Evolutionary conservation across 441 rosid genomes (phyloP).

Genomic region (Metrosideros polymorpha): DNA sequence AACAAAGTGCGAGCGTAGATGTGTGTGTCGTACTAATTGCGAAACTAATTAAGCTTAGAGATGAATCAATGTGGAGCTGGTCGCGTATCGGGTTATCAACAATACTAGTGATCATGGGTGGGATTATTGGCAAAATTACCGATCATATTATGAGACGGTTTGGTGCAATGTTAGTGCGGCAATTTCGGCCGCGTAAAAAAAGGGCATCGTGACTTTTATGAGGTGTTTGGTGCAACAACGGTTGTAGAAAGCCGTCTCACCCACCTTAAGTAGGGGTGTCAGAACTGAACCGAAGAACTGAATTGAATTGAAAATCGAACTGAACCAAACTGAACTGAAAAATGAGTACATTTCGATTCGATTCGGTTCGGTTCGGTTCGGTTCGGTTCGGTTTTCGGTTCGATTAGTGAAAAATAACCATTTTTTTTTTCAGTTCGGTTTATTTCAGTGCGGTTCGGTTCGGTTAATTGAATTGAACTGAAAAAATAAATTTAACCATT

Average conservation of each 20-base stretch:
- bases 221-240: neutral
- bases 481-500: too few relatives aligned
- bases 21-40: neutral
- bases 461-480: too few relatives aligned
- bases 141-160: neutral
- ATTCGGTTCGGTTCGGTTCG: too few relatives aligned
- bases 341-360: too few relatives aligned
- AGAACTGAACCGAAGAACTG: too few relatives aligned
- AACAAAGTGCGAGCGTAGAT: neutral
- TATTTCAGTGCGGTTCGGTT: too few relatives aligned
- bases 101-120: neutral
- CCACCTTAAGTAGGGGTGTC: too few relatives aligned
- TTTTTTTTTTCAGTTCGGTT: too few relatives aligned
- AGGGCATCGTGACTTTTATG: neutral
- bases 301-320: too few relatives aligned
- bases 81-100: neutral
- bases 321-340: too few relatives aligned
- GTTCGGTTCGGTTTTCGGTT: too few relatives aligned
- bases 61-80: neutral
- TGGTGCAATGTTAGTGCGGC: rapidly evolving
- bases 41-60: neutral
- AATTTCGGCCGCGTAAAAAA: neutral
- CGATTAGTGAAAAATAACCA: too few relatives aligned
- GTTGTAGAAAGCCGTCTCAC: neutral
- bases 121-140: neutral